Evolutionary conservation across 768 basidiomycete species (phyloP).

Genomic region (Pleurotus citrinopileatus): DNA sequence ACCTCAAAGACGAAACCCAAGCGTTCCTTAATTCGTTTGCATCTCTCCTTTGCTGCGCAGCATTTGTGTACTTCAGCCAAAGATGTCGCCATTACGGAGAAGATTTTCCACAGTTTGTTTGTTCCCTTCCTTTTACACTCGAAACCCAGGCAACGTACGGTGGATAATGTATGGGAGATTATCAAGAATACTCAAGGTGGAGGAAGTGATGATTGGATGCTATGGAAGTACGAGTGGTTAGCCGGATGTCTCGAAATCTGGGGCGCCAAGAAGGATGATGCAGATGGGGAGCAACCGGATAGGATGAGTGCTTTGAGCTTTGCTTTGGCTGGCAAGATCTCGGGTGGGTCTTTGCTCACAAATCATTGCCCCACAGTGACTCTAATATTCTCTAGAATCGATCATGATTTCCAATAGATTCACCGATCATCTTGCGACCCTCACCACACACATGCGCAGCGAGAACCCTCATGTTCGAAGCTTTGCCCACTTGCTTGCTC

Average conservation of each 20-base stretch:
- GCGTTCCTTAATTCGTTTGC: constrained; percentile 49
- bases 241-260: constrained; percentile 51
- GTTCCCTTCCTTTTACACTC: constrained; percentile 77
- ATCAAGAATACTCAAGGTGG: constrained; percentile 33
- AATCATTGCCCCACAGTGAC: neutral
- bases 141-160: constrained; percentile 65
- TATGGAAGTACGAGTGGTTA: constrained; percentile 41
- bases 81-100: constrained; percentile 23
- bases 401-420: constrained; percentile 51
- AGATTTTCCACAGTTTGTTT: constrained; percentile 50
- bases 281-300: constrained; percentile 30
- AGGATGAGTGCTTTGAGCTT: constrained; percentile 53
- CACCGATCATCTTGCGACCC: constrained; percentile 37
- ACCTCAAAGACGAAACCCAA: constrained; percentile 35
- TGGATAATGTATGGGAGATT: constrained; percentile 70
- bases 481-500: constrained; percentile 60
- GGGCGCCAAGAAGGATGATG: constrained; percentile 28
- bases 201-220: constrained; percentile 10
- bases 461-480: constrained; percentile 48
- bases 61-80: constrained; percentile 34
- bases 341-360: constrained; percentile 42
- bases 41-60: constrained; percentile 53
- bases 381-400: constrained; percentile 45
- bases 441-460: constrained; percentile 53
- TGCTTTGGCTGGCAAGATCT: constrained; percentile 56